A percentile compares a stretch with the other conserved stretches of the same genome.
Evolutionary conservation across 1,284 basidiomycete genomes (phyloP).

Genomic region (Apiotrichum mycotoxinovorans): DNA sequence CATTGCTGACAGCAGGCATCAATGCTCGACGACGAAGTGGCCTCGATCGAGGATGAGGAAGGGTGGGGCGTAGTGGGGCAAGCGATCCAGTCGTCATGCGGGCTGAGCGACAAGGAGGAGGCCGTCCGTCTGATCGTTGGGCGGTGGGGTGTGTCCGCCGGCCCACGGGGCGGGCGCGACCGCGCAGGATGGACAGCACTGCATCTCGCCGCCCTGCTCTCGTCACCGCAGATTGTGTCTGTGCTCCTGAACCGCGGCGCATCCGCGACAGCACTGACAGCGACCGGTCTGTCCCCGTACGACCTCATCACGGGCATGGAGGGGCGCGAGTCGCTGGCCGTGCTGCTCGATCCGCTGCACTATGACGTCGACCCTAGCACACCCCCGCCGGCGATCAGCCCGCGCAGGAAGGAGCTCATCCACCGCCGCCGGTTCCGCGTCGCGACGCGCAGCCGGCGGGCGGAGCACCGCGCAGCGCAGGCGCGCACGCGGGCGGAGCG

Average conservation of each 20-base stretch:
- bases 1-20: constrained; percentile 24
- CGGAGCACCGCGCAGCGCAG: constrained; percentile 56
- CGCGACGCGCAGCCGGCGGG: constrained; percentile 54
- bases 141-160: constrained; percentile 59
- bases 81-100: constrained; percentile 72
- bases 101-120: constrained; percentile 74
- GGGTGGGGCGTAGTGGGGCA: constrained; percentile 72
- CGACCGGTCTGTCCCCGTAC: constrained; percentile 71
- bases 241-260: constrained; percentile 89
- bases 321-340: constrained; percentile 71
- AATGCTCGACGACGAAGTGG: constrained; percentile 35
- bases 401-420: constrained; percentile 32
- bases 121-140: constrained; percentile 73
- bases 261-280: constrained; percentile 69
- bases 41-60: constrained; percentile 66
- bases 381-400: constrained; percentile 3
- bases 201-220: constrained; percentile 85
- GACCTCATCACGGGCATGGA: constrained; percentile 78
- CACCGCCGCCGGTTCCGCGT: constrained; percentile 61
- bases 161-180: constrained; percentile 31
- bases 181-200: constrained; percentile 89
- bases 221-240: constrained; percentile 85
- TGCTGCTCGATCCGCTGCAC: constrained; percentile 59
- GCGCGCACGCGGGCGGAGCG: constrained; percentile 57
- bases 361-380: constrained; percentile 1